Evolutionary conservation across 495 filamentous ascomycete genomes (phyloP), one percentile per base, ranked within the genome.

Genomic region (Penicillium odoratum): DNA sequence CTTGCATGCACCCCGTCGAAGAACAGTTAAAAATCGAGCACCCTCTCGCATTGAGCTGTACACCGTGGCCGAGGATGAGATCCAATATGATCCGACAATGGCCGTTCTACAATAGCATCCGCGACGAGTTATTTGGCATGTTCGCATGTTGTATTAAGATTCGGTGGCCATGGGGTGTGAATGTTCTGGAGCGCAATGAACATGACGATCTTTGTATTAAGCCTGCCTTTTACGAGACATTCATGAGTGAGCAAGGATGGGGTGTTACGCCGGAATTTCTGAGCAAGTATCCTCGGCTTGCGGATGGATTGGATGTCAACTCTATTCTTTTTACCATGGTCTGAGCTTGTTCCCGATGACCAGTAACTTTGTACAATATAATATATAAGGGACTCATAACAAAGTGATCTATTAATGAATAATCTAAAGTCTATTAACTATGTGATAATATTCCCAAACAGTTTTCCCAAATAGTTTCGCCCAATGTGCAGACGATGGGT

Each of bases 251-350:
- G 43, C 42, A 55, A 21, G 67, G 67, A 0, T 72, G 69, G 69
- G 69, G 69, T 8, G 13, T 72, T 31, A 72, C 67, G 5, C 55
- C 63, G n/a, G 69, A 72, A 40, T 70, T 72, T 53, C 63, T 69
- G 3, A 56, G 51, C n/a, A 47, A 53, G 7, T 66, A 64, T 48
- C 65, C 68, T 5, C 50, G 61, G 51, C 51, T 70, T 9, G 16
- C 66, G 29, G 59, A 42, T 6, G 63, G 63, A 18, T 51, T 68
- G 9, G 65, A 70, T 59, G 46, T 70, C n/a, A 34, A 25, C 30
- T 21, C 54, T 1, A 43, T 70, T 40, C 13, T 64, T 5, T 61
- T 59, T 45, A 55, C 13, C 3, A 50, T 59, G 36, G 9, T 21
- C 9, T 59, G 45, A 48, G 3, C 9, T 6, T 63, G n/a, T 26